Conservation (phyloP, 2,329 filamentous ascomycete species). For the Rhynchosporium agropyri region DNA sequence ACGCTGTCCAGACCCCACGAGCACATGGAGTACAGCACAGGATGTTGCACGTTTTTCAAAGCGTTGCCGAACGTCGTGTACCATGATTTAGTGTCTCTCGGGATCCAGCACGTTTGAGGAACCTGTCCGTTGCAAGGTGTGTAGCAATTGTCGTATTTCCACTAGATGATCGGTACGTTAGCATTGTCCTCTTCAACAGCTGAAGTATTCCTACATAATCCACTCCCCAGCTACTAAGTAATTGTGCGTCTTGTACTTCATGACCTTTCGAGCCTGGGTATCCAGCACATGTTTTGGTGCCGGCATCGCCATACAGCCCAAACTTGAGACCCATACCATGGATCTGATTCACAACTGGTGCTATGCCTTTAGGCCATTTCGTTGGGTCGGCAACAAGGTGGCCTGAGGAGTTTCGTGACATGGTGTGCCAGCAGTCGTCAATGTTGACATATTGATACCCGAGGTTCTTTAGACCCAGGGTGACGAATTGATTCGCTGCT, state of each 20-base stretch:
- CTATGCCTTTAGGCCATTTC: slow-evolving; percentile 46
- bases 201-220: not conserved
- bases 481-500: slow-evolving; percentile 33
- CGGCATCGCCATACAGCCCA: slow-evolving; percentile 55
- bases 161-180: slow-evolving; percentile 59
- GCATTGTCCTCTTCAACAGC: not conserved
- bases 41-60: slow-evolving; percentile 46
- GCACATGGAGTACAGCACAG: slow-evolving; percentile 55
- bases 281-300: slow-evolving; percentile 51
- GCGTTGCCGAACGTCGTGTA: slow-evolving; percentile 55
- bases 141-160: slow-evolving; percentile 60
- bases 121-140: not conserved
- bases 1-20: slow-evolving; percentile 56
- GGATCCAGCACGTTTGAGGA: not conserved
- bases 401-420: slow-evolving; percentile 42
- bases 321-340: slow-evolving; percentile 26
- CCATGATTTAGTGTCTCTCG: slow-evolving; percentile 37
- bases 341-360: slow-evolving; percentile 19
- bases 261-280: slow-evolving; percentile 59
- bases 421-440: slow-evolving; percentile 53
- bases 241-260: slow-evolving; percentile 57
- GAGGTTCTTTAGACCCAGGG: slow-evolving; percentile 25
- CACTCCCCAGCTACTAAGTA: slow-evolving; percentile 48
- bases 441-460: slow-evolving; percentile 38
- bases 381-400: slow-evolving; percentile 44